These are phyloP conservation scores for Scopulariopsis brevicaulis DNA, from an alignment of 2,329 filamentous ascomycete genomes.

Conservation along the genomic window DNA sequence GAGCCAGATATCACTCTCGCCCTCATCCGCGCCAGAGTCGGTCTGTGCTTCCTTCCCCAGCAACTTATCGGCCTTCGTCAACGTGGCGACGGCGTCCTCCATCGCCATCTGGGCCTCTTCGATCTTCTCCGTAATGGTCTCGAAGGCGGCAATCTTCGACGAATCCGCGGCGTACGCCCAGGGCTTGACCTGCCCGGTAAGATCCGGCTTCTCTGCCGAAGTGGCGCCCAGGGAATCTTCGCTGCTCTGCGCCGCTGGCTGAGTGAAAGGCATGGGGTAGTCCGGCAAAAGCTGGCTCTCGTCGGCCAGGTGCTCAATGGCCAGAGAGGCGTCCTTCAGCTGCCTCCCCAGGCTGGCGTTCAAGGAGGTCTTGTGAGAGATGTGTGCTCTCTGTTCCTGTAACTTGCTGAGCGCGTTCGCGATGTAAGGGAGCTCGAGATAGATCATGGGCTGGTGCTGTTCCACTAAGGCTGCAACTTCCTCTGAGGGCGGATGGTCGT, in stretches of 20 bases:
- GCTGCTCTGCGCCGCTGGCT: conserved; percentile 26
- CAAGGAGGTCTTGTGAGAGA: conserved; percentile 35
- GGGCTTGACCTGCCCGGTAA: conserved; percentile 33
- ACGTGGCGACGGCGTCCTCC: conserved; percentile 34
- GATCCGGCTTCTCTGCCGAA: conserved; percentile 23
- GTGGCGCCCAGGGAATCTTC: conserved; percentile 6
- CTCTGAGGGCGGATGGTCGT: background rate
- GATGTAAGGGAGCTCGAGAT: conserved; percentile 46
- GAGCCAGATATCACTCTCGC: conserved; percentile 9
- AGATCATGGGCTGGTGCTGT: conserved; percentile 9
- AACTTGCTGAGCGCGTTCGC: conserved; percentile 39
- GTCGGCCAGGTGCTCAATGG: conserved; percentile 42
- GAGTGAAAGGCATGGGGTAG: conserved; percentile 33
- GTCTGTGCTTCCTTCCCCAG: conserved; percentile 23
- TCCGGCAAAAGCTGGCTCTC: conserved; percentile 50
- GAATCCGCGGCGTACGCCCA: conserved; percentile 51
- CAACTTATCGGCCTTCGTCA: conserved; percentile 26
- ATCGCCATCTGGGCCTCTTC: conserved; percentile 46
- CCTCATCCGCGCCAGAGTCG: conserved; percentile 1
- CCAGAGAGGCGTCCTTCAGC: conserved; percentile 35
- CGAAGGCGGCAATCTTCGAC: conserved; percentile 46
- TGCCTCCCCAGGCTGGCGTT: conserved; percentile 37
- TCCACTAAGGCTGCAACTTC: background rate
- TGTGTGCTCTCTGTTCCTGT: conserved; percentile 28
- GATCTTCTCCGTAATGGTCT: conserved; percentile 46